Percentiles rank a stretch among this genome's conserved stretches.
phyloP scores from a whole-genome alignment of 1,139 yeast genomes.

The Candida gigantensis region DNA sequence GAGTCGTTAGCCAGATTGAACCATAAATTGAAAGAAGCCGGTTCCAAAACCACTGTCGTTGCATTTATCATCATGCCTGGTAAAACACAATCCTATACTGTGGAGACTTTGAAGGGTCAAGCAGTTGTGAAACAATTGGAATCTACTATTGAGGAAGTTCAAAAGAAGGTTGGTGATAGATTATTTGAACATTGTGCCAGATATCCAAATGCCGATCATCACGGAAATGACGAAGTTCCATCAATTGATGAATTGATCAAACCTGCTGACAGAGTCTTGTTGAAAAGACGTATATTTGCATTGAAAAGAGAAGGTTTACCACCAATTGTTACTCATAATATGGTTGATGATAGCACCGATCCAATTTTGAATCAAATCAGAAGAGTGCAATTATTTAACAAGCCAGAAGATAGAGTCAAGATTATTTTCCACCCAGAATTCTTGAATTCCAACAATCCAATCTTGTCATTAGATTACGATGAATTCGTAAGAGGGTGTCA shows the following conservation, averaged over 20 bases:
- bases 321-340: slow-evolving; percentile 97
- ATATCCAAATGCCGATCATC: slow-evolving; percentile 60
- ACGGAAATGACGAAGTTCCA: slow-evolving; percentile 48
- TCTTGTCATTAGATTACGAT: slow-evolving; percentile 89
- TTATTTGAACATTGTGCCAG: slow-evolving; percentile 90
- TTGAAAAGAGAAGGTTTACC: slow-evolving; percentile 86
- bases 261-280: slow-evolving; percentile 83
- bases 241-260: slow-evolving; percentile 77
- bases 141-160: slow-evolving; percentile 85
- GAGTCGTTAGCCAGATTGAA: slow-evolving; percentile 92
- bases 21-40: slow-evolving; percentile 76
- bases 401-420: slow-evolving; percentile 88
- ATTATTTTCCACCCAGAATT: slow-evolving; percentile 98
- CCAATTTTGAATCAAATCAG: slow-evolving; percentile 92
- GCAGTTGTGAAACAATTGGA: slow-evolving; percentile 93
- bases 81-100: slow-evolving; percentile 87
- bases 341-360: slow-evolving; percentile 88
- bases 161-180: slow-evolving; percentile 82
- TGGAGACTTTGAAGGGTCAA: slow-evolving; percentile 93
- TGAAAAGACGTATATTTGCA: slow-evolving; percentile 92
- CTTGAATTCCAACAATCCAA: slow-evolving; percentile 91
- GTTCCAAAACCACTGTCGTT: slow-evolving; percentile 88
- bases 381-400: slow-evolving; percentile 86
- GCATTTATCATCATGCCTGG: slow-evolving; percentile 99
- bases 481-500: slow-evolving; percentile 98